Conservation (phyloP, 73 alveolate genomes). For the Uronychia binucleata region DNA sequence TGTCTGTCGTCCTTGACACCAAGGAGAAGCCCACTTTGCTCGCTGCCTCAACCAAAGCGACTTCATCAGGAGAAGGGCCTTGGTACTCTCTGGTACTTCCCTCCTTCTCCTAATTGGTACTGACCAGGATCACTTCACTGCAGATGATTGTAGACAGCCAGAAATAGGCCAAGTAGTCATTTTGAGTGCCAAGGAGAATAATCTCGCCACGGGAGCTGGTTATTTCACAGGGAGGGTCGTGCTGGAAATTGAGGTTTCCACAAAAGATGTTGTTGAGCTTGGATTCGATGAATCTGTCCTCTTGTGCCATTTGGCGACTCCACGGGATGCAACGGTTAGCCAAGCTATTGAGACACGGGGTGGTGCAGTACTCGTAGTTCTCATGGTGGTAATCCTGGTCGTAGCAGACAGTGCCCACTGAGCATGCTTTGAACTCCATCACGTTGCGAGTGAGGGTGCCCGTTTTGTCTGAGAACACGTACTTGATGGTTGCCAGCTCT, state of each 20-base stretch:
- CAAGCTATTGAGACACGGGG: neutral
- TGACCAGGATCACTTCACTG: conserved; percentile 12
- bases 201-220: neutral
- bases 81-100: conserved; percentile 28
- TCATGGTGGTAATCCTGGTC: conserved; percentile 32
- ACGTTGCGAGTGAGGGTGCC: conserved; percentile 95
- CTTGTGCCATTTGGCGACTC: too few relatives aligned
- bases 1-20: conserved; percentile 39
- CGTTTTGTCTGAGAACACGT: conserved; percentile 96
- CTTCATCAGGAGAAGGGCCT: conserved; percentile 92
- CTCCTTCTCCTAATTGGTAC: conserved; percentile 3
- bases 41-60: conserved; percentile 87
- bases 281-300: too few relatives aligned
- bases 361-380: neutral
- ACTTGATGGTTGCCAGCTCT: conserved; percentile 90
- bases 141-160: conserved; percentile 15
- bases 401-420: conserved; percentile 50
- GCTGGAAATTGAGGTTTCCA: neutral
- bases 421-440: conserved; percentile 61
- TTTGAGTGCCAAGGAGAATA: neutral
- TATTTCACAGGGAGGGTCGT: neutral
- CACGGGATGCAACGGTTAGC: neutral
- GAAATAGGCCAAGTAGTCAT: conserved; percentile 6
- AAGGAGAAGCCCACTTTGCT: conserved; percentile 60
- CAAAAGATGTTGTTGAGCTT: neutral